Evolutionary conservation across 352 stramenopile species (phyloP), one percentile per base, ranked within the genome.

Genomic region (Globisporangium heterothallicum): DNA sequence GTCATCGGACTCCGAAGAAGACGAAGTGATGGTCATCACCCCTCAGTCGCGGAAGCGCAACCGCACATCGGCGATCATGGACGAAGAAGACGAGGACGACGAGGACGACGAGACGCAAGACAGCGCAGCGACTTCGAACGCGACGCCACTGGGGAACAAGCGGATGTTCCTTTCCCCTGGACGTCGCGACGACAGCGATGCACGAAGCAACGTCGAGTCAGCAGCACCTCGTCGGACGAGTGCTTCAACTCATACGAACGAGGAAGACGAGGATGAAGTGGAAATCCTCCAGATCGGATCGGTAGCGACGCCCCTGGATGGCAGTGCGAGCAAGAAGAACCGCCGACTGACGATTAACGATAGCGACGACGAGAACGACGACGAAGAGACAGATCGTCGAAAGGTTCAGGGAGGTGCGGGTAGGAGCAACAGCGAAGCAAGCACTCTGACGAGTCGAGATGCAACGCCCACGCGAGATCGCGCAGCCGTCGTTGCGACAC

Each of bases 31-130:
- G 50, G 72, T 89, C 42, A 56, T 87, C 32, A 74, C 68, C 18
- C 73, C 75, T n/a, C 61, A 78, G 52, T 70, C 64, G 29, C 78
- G 79, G 49, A 88, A 88, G 59, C 77, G 78, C 26, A 64, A 67
- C 16, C 75, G 78, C 26, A 64, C 59, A 47, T 84, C 78, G 32
- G 61, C 73, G 21, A 75, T 86, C 48, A 46, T 81, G 41, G 50
- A 66, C 30, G 66, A 87, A 51, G 72, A 83, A 0, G 80, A 88
- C 10, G 77, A 86, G 18, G 73, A 84, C 12, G 21, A 45, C 3
- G 26, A 34, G 0, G 32, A 50, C 36, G 43, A 63, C 4, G 47
- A 57, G 14, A n/a, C n/a, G n/a, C n/a, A n/a, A 10, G 18, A 32
- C 8, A 7, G 1, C 22, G 29, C 5, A 3, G 2, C 18, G 6